phyloP scores from a whole-genome alignment of 768 basidiomycete species.

The Lactifluus pinguis region DNA sequence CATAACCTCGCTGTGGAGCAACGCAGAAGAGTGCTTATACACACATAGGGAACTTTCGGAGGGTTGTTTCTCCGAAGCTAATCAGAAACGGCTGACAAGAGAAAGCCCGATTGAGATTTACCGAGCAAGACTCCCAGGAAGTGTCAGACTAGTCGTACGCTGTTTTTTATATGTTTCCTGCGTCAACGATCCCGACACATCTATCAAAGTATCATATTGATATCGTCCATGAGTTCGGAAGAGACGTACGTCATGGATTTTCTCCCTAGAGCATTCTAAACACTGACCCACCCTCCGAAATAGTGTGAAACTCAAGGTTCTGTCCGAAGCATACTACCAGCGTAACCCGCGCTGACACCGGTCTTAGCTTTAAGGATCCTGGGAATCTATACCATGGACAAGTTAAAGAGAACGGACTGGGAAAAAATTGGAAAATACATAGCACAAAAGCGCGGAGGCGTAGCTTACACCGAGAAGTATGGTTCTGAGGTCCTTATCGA shows the following conservation, averaged over 20 bases:
- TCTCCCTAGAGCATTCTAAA: no score
- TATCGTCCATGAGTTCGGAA: constrained; percentile 8
- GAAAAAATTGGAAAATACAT: neutral
- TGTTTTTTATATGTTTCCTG: no score
- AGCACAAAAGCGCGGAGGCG: neutral
- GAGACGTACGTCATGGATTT: constrained; percentile 3
- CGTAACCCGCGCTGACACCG: neutral
- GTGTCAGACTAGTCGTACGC: constrained; percentile 11
- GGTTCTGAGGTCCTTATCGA: neutral
- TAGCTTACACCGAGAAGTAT: constrained; percentile 5
- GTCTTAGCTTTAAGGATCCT: neutral
- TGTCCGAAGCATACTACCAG: neutral
- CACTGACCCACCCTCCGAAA: neutral
- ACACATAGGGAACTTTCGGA: constrained; percentile 9
- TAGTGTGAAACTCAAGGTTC: constrained; percentile 13
- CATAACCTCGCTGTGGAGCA: neutral
- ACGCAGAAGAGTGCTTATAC: neutral
- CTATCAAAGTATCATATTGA: constrained; percentile 16
- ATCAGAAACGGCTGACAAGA: constrained; percentile 9
- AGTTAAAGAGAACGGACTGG: constrained; percentile 9
- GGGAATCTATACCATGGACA: constrained; percentile 5
- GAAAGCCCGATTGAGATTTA: constrained; percentile 14
- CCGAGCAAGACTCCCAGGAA: constrained; percentile 14
- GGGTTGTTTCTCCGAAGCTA: constrained; percentile 13
- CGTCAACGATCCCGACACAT: neutral